Conservation (phyloP, 306 rosid species). For the Prunus kanzakura region DNA sequence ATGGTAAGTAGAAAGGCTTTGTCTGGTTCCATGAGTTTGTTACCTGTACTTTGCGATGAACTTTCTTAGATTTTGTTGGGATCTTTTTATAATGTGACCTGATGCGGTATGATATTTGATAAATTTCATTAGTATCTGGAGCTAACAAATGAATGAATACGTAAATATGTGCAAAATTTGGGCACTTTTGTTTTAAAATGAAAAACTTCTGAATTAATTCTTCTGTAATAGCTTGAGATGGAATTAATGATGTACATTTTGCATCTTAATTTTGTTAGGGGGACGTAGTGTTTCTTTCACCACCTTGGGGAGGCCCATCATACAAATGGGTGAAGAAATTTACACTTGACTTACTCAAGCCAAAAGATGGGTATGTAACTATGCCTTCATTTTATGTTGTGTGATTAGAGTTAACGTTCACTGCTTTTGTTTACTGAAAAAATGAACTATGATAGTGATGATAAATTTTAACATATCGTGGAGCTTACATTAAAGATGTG, state of each 20-base stretch:
- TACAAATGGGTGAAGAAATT: constrained; percentile 25
- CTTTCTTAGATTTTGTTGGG: neutral
- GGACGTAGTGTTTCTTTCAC: constrained; percentile 36
- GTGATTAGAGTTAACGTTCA: neutral
- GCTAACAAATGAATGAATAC: neutral
- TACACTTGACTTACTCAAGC: constrained; percentile 35
- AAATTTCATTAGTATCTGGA: neutral
- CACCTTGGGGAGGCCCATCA: constrained; percentile 43
- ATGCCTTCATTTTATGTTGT: neutral
- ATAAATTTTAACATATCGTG: neutral
- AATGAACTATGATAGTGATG: neutral
- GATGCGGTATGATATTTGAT: neutral
- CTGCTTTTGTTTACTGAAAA: neutral
- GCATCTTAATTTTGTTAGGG: constrained; percentile 26
- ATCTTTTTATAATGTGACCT: neutral
- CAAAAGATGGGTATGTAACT: constrained; percentile 33
- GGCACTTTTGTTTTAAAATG: neutral
- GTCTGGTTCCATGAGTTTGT: neutral
- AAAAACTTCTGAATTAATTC: neutral
- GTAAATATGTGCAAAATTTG: neutral
- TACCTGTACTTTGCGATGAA: neutral
- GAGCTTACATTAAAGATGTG: neutral
- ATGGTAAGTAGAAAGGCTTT: neutral
- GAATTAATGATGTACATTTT: neutral
- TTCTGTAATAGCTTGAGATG: neutral